Evolutionary conservation across 73 alveolate species (phyloP).

Genomic region (Paramecium caudatum): DNA sequence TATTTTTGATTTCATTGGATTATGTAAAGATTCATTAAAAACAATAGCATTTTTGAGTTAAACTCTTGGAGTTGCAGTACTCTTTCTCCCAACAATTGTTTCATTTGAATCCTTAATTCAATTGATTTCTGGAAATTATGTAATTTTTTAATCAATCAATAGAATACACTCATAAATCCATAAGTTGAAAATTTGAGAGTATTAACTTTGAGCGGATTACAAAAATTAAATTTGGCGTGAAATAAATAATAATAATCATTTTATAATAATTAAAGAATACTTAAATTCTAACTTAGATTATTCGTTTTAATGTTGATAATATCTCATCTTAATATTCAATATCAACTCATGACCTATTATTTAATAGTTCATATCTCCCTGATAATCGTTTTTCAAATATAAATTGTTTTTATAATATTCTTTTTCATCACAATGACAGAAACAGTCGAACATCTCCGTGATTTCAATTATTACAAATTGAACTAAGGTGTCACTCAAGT

Average conservation of each 20-base stretch:
- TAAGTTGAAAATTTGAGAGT: not conserved
- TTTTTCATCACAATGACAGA: too few relatives aligned
- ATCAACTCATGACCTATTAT: not conserved
- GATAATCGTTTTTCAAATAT: too few relatives aligned
- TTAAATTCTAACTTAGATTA: not conserved
- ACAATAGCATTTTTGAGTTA: not conserved
- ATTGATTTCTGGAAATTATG: not conserved
- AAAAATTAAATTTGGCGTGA: constrained; percentile 5
- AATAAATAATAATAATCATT: not conserved
- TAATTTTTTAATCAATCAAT: not conserved
- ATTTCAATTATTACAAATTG: constrained; percentile 69
- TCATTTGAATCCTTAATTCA: not conserved
- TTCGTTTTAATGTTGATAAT: not conserved
- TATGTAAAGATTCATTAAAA: not conserved
- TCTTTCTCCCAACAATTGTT: not conserved
- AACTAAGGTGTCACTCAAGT: constrained; percentile 41
- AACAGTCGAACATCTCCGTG: constrained; percentile 64
- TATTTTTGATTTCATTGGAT: not conserved
- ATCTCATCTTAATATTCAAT: not conserved
- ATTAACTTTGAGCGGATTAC: not conserved
- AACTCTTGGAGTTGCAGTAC: not conserved
- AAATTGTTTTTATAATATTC: too few relatives aligned
- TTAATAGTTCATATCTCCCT: too few relatives aligned
- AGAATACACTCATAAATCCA: not conserved
- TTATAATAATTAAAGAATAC: not conserved